phyloP scores from a whole-genome alignment of 129 eudicot species.

The Gnaphalium uliginosum region DNA sequence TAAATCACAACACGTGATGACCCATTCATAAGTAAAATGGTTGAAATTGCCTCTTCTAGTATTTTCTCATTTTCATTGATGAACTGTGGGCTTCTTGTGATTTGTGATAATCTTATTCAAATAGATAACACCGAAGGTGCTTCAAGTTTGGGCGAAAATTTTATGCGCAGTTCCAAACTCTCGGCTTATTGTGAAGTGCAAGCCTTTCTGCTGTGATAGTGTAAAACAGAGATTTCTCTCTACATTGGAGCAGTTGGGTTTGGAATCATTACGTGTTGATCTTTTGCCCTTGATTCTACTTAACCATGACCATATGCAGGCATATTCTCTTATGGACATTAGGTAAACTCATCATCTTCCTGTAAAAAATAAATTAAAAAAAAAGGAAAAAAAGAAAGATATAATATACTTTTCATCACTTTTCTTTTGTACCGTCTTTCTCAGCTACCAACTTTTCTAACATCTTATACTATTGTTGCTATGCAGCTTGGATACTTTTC shows the following conservation, averaged over 20 bases:
- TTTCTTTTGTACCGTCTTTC: not conserved
- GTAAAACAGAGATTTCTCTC: constrained; percentile 79
- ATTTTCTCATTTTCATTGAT: not conserved
- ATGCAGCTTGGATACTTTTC: constrained; percentile 91
- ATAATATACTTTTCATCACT: not conserved
- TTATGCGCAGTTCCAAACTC: constrained; percentile 90
- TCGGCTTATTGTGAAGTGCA: constrained; percentile 91
- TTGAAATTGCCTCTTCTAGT: not conserved
- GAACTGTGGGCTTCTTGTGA: constrained; percentile 17
- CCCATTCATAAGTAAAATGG: not conserved
- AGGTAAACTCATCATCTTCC: constrained; percentile 46
- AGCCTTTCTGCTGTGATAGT: constrained; percentile 95
- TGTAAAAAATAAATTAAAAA: not conserved
- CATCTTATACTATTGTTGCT: constrained; percentile 10
- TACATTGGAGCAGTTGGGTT: constrained; percentile 90
- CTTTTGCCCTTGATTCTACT: constrained; percentile 90
- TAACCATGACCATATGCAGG: constrained; percentile 97
- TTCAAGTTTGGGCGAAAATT: constrained; percentile 92
- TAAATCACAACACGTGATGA: not conserved
- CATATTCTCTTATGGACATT: constrained; percentile 97
- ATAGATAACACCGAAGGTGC: constrained; percentile 94
- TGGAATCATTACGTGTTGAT: constrained; percentile 91
- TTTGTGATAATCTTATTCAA: constrained; percentile 16
- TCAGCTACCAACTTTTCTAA: constrained; percentile 16
- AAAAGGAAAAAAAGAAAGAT: not conserved